A percentile compares a stretch with the other conserved stretches of the same genome.
phyloP scores from a whole-genome alignment of 2,329 filamentous ascomycete species.

The Furcasterigmium furcatum region DNA sequence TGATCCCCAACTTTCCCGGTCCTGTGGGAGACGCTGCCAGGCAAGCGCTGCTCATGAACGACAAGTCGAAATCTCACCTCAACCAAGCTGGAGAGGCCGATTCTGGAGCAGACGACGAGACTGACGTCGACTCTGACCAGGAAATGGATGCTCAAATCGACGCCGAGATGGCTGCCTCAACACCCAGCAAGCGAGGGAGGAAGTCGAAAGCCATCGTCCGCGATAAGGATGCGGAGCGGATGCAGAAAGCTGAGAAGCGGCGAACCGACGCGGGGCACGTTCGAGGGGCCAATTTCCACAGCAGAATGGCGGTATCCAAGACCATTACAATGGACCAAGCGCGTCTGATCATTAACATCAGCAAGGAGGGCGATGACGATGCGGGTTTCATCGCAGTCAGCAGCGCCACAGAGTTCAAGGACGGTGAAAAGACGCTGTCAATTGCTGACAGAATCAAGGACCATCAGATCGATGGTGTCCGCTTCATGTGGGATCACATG shows the following conservation, averaged over 20 bases:
- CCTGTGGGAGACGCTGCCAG: slow-evolving; percentile 6
- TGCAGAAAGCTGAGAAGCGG: slow-evolving; percentile 53
- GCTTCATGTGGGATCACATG: slow-evolving; percentile 86
- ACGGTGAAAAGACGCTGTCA: neutral
- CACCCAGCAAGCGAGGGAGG: slow-evolving; percentile 21
- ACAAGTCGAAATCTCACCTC: too few relatives aligned
- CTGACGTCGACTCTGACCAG: too few relatives aligned
- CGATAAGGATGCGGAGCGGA: slow-evolving; percentile 46
- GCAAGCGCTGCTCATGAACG: too few relatives aligned
- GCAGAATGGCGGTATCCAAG: slow-evolving; percentile 39
- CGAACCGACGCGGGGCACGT: slow-evolving; percentile 51
- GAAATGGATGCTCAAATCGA: too few relatives aligned
- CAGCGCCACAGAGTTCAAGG: slow-evolving; percentile 23
- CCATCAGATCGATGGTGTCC: slow-evolving; percentile 78
- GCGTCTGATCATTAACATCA: slow-evolving; percentile 63
- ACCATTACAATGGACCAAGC: slow-evolving; percentile 40
- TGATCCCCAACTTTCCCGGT: slow-evolving; percentile 8
- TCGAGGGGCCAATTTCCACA: slow-evolving; percentile 44
- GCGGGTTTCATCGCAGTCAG: slow-evolving; percentile 64
- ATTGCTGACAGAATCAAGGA: slow-evolving; percentile 68
- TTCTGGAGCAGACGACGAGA: too few relatives aligned
- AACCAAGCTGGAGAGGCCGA: too few relatives aligned
- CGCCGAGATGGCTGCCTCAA: slow-evolving; percentile 26
- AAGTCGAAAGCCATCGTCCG: slow-evolving; percentile 42
- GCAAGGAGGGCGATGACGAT: slow-evolving; percentile 56